Evolutionary conservation across 2,329 filamentous ascomycete species (phyloP).

Genomic region (Aspergillus texensis): DNA sequence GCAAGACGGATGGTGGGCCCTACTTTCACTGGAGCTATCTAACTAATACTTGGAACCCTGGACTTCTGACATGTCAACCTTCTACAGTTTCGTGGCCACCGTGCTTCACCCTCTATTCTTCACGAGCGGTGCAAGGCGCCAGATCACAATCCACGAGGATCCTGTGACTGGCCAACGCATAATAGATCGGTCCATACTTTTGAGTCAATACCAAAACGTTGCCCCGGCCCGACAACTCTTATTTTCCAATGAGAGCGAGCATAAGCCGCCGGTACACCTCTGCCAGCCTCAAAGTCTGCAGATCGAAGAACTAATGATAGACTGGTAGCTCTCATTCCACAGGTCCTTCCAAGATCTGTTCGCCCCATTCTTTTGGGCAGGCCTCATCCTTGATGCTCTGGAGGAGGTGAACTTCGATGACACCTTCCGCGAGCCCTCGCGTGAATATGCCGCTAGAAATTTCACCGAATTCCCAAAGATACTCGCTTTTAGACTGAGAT

Average conservation of each 20-base stretch:
- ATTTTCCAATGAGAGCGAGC: not conserved
- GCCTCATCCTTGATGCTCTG: conserved; percentile 49
- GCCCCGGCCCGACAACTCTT: conserved; percentile 5
- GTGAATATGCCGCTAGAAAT: conserved; percentile 42
- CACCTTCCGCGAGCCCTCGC: conserved; percentile 26
- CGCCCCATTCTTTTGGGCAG: conserved; percentile 45
- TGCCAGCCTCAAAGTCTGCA: not conserved
- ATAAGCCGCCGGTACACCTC: not conserved
- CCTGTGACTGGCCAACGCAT: conserved; percentile 40
- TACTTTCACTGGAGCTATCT: not conserved
- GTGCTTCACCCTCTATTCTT: conserved; percentile 55
- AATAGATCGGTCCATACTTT: conserved; percentile 30
- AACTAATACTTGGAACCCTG: not conserved
- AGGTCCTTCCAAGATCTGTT: conserved; percentile 51
- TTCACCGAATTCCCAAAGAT: conserved; percentile 39
- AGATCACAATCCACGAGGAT: conserved; percentile 44
- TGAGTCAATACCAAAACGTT: not conserved
- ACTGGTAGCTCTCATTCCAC: conserved; percentile 45
- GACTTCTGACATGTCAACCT: not conserved
- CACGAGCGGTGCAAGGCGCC: conserved; percentile 47
- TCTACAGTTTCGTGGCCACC: conserved; percentile 48
- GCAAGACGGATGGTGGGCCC: conserved; percentile 2
- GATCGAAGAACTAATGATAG: not conserved
- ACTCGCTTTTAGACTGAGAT: conserved; percentile 26
- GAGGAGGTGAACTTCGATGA: conserved; percentile 53